Evolutionary conservation across 345 rosid genomes (phyloP).

Genomic region (Brassica juncea): DNA sequence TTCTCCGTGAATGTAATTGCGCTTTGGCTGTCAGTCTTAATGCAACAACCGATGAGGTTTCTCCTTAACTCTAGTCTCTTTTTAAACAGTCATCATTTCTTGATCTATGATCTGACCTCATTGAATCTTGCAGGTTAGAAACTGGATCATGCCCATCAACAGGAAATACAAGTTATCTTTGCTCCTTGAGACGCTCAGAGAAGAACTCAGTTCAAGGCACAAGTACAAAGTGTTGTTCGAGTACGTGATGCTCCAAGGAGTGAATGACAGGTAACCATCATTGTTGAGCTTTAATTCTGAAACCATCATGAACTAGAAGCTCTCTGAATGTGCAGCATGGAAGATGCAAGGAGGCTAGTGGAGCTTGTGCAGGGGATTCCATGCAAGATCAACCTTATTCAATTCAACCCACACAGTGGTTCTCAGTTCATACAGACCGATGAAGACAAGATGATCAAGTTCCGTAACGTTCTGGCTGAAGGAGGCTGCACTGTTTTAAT

Average conservation of each 20-base stretch:
- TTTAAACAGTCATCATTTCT: background rate
- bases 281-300: constrained; percentile 3
- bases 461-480: constrained; percentile 68
- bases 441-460: constrained; percentile 72
- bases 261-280: constrained; percentile 70
- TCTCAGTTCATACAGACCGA: constrained; percentile 78
- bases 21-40: constrained; percentile 93
- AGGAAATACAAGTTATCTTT: constrained; percentile 70
- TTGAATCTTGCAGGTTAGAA: constrained; percentile 65
- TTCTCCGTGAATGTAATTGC: constrained; percentile 75
- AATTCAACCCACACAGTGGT: constrained; percentile 81
- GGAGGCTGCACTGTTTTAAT: constrained; percentile 68
- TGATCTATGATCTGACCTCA: background rate
- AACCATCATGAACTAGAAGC: background rate
- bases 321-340: constrained; percentile 56
- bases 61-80: constrained; percentile 9
- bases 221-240: constrained; percentile 86
- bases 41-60: constrained; percentile 94
- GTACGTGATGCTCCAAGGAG: constrained; percentile 89
- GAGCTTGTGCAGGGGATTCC: constrained; percentile 86
- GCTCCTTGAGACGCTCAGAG: constrained; percentile 80
- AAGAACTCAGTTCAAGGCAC: constrained; percentile 60
- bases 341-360: constrained; percentile 84
- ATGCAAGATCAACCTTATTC: constrained; percentile 92
- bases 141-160: constrained; percentile 95